These are phyloP conservation scores for Triticum dicoccoides DNA, from an alignment of 176 grass and related monocot genomes.

Conservation along the genomic window DNA sequence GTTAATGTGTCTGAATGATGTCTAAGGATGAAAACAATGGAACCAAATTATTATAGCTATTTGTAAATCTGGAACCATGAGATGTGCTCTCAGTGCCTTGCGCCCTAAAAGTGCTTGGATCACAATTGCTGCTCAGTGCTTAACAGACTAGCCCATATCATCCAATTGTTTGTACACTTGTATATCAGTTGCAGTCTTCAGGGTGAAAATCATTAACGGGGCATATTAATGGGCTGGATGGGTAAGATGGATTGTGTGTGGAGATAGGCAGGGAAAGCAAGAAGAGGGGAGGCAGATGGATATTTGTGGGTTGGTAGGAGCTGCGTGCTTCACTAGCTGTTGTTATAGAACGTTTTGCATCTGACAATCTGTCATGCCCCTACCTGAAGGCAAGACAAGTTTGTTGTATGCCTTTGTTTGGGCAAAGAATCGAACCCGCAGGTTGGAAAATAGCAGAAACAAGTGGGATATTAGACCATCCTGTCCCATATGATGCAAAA, in stretches of 20 bases:
- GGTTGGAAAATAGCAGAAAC: background rate
- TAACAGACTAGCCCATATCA: background rate
- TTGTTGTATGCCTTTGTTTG: background rate
- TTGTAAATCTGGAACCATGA: background rate
- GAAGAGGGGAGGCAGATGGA: background rate
- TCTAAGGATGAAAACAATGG: background rate
- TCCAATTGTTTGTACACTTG: background rate
- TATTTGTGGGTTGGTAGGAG: background rate
- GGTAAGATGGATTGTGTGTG: background rate
- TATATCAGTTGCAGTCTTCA: background rate
- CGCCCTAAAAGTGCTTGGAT: background rate
- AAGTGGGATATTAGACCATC: background rate
- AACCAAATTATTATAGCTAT: background rate
- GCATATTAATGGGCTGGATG: background rate
- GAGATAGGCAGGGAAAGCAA: background rate
- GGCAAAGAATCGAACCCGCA: background rate
- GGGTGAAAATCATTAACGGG: background rate
- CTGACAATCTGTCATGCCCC: background rate
- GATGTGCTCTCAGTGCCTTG: background rate
- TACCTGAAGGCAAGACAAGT: background rate
- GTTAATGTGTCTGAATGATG: background rate
- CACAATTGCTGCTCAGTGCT: background rate
- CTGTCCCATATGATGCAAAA: background rate
- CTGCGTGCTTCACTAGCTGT: background rate
- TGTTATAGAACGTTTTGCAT: background rate